phyloP scores from a whole-genome alignment of 345 rosid genomes.

The Excoecaria cochinchinensis region DNA sequence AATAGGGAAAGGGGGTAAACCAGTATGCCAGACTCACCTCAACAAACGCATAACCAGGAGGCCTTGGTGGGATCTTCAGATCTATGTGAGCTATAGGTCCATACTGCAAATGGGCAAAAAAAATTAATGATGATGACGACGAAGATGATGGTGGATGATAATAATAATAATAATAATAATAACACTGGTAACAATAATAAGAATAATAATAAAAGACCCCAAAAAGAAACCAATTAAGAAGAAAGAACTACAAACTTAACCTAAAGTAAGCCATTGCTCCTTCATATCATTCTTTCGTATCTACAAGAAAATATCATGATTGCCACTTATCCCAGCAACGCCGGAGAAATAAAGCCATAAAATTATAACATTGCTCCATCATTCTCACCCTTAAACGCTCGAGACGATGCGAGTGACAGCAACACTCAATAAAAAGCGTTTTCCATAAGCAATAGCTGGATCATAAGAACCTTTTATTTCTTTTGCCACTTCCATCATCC shows the following conservation, averaged over 20 bases:
- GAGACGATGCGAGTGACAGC: not conserved
- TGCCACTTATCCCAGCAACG: not conserved
- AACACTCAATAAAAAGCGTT: not conserved
- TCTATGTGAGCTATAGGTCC: constrained; percentile 52
- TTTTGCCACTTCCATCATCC: not conserved
- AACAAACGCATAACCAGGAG: constrained; percentile 99
- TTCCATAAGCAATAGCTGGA: not conserved
- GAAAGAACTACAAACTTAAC: not conserved
- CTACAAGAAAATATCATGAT: not conserved
- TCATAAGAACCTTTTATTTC: not conserved
- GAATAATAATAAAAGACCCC: not conserved
- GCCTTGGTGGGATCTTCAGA: constrained; percentile 95
- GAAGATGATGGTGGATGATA: too few species aligned
- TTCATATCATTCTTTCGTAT: not conserved
- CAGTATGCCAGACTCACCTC: constrained; percentile 41
- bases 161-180: too few species aligned
- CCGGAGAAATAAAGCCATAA: not conserved
- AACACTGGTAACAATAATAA: too few species aligned
- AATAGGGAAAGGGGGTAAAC: not conserved
- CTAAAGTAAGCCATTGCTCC: not conserved
- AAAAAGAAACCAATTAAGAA: not conserved
- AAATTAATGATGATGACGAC: too few species aligned
- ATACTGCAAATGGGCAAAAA: constrained; percentile 18
- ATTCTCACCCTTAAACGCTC: not conserved
- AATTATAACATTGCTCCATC: not conserved